Evolutionary conservation across 2,329 filamentous ascomycete species (phyloP), one percentile per base, ranked within the genome.

Genomic region (Talaromyces funiculosus): DNA sequence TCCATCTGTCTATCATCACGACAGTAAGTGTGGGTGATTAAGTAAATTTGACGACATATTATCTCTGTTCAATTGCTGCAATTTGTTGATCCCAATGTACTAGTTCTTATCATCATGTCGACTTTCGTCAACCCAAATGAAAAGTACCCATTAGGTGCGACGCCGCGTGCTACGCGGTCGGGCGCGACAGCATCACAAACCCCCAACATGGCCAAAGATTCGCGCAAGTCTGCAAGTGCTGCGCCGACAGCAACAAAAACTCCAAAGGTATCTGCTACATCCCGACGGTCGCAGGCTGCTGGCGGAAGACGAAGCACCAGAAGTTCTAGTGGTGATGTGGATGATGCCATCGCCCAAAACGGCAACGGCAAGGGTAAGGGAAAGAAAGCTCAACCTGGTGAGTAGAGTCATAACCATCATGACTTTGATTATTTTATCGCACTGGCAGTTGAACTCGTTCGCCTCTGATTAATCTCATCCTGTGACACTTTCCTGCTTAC

Each of bases 141-240:
- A 8, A 57, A 47, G 47, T 61, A 61, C 55, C 59, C 53, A 7
- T 18, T 47, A 24, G 22, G 37, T 20, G 38, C 53, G 38, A 61
- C 47, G 31, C 60, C 60, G 33, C 47, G 60, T 16, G 53, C 18
- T 40, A 61, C 60, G 38, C 60, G 60, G 60, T 61, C 60, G 60
- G 49, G 14, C 35, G 24, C 55, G 31, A 33, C 31, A 10, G n/a
- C 45, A 18, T 29, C 45, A 33, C 59, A 40, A 51, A 31, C 53
- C n/a, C 33, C 59, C 4, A 26, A 45, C 35, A 38, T 40, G 8
- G 20, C 12, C 20, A 57, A 24, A 35, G 47, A 40, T 14, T 18
- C 31, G n/a, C 31, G 22, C 8, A 61, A 57, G 31, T n/a, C 43
- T 43, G n/a, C 53, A 22, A 40, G 37, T 45, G 37, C 40, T 29